These are phyloP conservation scores for Trypanosoma grayi DNA, from an alignment of 208 protist genomes.

Conservation along the genomic window DNA sequence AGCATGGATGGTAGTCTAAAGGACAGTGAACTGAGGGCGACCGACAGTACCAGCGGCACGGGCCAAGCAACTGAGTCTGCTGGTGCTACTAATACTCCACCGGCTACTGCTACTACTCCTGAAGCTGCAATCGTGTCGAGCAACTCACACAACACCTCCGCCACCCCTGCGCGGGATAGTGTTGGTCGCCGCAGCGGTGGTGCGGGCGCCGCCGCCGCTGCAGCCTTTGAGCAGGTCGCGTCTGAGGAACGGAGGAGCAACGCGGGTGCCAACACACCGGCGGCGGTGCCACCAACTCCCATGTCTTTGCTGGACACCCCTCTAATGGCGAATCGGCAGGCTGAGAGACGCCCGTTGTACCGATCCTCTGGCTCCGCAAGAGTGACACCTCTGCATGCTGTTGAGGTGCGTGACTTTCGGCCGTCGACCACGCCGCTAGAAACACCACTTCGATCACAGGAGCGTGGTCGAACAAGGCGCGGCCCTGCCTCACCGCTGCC, in stretches of 20 bases:
- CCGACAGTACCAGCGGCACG: background rate
- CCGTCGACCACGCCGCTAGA: too few species aligned
- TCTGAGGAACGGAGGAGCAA: background rate
- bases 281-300: background rate
- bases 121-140: too few species aligned
- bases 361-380: background rate
- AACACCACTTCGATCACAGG: background rate
- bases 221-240: background rate
- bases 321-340: background rate
- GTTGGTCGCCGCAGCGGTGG: background rate
- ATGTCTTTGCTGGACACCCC: background rate
- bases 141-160: background rate
- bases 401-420: background rate
- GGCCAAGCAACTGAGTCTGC: background rate
- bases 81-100: background rate
- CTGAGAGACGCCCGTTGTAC: background rate
- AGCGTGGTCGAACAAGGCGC: background rate
- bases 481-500: background rate
- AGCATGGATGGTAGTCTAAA: too few species aligned
- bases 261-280: background rate
- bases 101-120: too few species aligned
- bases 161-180: background rate
- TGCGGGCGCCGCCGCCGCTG: background rate
- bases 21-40: background rate
- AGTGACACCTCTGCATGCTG: background rate